phyloP scores from a whole-genome alignment of 805 yeast species.

The Candida ulmi region DNA sequence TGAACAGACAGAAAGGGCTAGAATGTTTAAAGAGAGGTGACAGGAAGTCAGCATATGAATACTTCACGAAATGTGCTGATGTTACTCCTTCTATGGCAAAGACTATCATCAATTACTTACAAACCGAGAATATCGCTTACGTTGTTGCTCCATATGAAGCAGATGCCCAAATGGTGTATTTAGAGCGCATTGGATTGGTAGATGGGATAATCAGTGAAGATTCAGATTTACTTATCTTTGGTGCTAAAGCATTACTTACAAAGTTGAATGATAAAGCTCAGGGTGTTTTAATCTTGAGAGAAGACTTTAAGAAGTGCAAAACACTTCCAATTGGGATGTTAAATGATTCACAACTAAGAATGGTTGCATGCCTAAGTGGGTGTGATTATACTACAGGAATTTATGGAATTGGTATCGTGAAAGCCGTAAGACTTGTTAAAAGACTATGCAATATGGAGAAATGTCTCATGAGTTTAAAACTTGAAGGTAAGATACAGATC shows the following conservation, averaged over 20 bases:
- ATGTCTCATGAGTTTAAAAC: constrained; percentile 47
- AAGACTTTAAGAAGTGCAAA: constrained; percentile 45
- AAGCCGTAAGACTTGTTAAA: constrained; percentile 59
- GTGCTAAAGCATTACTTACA: constrained; percentile 70
- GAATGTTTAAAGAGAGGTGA: constrained; percentile 49
- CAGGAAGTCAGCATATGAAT: constrained; percentile 54
- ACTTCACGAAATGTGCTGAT: constrained; percentile 73
- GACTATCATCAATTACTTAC: constrained; percentile 68
- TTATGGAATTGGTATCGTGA: constrained; percentile 71
- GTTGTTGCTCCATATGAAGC: constrained; percentile 98
- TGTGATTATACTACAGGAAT: constrained; percentile 94
- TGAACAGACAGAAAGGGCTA: constrained; percentile 53
- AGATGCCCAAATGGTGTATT: constrained; percentile 91
- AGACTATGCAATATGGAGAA: constrained; percentile 47
- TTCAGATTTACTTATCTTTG: constrained; percentile 87
- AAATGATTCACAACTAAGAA: constrained; percentile 53
- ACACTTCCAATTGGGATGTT: constrained; percentile 46
- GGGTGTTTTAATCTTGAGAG: constrained; percentile 63
- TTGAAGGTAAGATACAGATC: constrained; percentile 53
- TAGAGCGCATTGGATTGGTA: constrained; percentile 69
- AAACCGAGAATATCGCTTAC: constrained; percentile 49
- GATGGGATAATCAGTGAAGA: constrained; percentile 92
- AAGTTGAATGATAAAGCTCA: constrained; percentile 69
- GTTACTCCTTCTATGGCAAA: constrained; percentile 91
- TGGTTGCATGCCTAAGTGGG: constrained; percentile 86